phyloP scores from a whole-genome alignment of 2,329 filamentous ascomycete species.

The Aureobasidium sp. region DNA sequence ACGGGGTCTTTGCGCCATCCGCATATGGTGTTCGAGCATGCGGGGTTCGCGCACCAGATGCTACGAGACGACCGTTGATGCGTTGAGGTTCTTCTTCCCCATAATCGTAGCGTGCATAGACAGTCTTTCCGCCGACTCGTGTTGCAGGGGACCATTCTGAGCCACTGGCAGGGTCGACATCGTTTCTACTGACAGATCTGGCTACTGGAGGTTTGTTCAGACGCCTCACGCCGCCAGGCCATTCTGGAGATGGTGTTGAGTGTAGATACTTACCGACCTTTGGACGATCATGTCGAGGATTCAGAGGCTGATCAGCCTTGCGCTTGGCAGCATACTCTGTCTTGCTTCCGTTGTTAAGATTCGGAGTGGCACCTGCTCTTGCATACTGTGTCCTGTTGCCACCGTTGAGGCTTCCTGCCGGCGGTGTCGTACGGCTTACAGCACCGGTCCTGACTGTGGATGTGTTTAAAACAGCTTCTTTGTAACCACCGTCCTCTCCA shows the following conservation, averaged over 20 bases:
- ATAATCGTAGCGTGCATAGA: background rate
- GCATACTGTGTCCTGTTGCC: background rate
- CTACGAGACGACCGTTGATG: background rate
- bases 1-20: background rate
- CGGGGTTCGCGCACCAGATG: background rate
- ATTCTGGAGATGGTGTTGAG: slow-evolving; percentile 5
- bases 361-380: background rate
- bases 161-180: background rate
- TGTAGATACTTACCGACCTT: slow-evolving; percentile 9
- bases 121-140: slow-evolving; percentile 2
- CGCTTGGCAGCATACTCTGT: background rate
- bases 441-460: background rate
- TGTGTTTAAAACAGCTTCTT: background rate
- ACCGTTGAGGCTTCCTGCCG: background rate
- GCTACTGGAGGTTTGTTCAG: background rate
- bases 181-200: background rate
- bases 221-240: background rate
- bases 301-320: background rate
- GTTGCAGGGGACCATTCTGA: background rate
- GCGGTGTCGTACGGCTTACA: background rate
- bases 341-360: background rate
- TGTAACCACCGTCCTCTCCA: slow-evolving; percentile 19
- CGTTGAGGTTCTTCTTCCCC: background rate
- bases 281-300: background rate
- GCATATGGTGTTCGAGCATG: background rate